phyloP scores from a whole-genome alignment of 768 basidiomycete species.

The Boletus rex-veris region DNA sequence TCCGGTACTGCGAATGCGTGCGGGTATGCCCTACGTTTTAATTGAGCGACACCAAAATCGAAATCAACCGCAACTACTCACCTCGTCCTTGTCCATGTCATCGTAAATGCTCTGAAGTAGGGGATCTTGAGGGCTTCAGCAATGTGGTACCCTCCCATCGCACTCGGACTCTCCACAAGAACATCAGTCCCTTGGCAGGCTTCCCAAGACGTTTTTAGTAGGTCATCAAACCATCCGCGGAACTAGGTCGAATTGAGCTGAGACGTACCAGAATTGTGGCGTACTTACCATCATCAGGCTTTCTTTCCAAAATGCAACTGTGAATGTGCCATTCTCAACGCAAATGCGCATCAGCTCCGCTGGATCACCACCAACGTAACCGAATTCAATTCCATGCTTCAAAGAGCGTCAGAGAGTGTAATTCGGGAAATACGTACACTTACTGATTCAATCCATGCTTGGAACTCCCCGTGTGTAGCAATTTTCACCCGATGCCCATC shows the following conservation, averaged over 20 bases:
- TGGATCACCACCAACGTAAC: constrained; percentile 93
- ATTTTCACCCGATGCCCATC: constrained; percentile 90
- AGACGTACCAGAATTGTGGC: not conserved
- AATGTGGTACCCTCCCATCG: constrained; percentile 97
- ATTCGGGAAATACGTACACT: constrained; percentile 30
- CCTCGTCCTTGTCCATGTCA: constrained; percentile 97
- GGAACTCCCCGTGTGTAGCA: constrained; percentile 93
- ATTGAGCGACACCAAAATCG: not conserved
- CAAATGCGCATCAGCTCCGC: constrained; percentile 98
- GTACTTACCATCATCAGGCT: constrained; percentile 72
- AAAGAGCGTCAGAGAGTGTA: constrained; percentile 4
- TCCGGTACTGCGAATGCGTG: constrained; percentile 99
- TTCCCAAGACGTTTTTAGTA: constrained; percentile 92
- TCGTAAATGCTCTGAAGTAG: constrained; percentile 94
- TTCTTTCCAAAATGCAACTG: constrained; percentile 92
- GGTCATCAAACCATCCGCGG: constrained; percentile 96
- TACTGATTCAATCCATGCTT: constrained; percentile 92
- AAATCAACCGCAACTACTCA: constrained; percentile 14
- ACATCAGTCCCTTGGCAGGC: constrained; percentile 95
- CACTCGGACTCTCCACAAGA: constrained; percentile 91
- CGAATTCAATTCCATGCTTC: constrained; percentile 95
- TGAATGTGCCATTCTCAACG: constrained; percentile 97
- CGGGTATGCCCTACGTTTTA: constrained; percentile 72
- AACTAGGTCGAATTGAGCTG: constrained; percentile 51
- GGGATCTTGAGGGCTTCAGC: constrained; percentile 92